Base-by-base conservation (phyloP, 2,329 filamentous ascomycete species). In the Dactylellina cionopaga region DNA sequence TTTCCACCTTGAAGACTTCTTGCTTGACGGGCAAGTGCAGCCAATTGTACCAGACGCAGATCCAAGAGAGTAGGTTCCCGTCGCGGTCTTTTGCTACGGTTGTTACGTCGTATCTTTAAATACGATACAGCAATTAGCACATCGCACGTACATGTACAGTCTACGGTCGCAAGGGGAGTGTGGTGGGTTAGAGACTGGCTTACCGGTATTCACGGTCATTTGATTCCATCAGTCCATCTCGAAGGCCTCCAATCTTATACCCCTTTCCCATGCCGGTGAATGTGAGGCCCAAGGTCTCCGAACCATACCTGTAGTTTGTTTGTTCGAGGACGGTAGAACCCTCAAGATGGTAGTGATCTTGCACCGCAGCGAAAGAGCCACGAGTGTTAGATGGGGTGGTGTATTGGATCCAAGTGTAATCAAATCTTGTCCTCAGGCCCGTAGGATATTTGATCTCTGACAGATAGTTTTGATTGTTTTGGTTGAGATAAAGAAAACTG, bases 181-280 rank as follows among this genome's bases (percentile, higher is more conserved):
- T 7, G 7, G 25, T 49, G 9, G 15, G 44, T 49, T 24, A 25
- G 44, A 25, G 11, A 49, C 22, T 7, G 5, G 19, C 44, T 49
- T 49, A 54, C 47, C 11, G 15, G 47, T 54, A 54, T 5, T 11
- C 15, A 5, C 4, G 4, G 22, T 54, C 47, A 31, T 33, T 22
- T 5, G 5, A 6, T 9, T 54, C 58, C 58, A 63, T 63, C 58
- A 63, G 31, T 24, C 31, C 19, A 29, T 63, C 58, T 7, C 22
- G 3, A 10, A 17, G 3, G 1, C 2, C 9, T 1, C 44, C 22
- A 25, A 63, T 52, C 15, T 2, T 29, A 19, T 43, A 63, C 6
- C 31, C 31, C 3, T 3, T 5, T 10, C 10, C 10, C 2, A 29
- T n/a, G 2, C 58, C 58, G 2, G 58, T 63, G 22, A 39, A 63